These are phyloP conservation scores for Apiotrichum gracile DNA, from an alignment of 1,284 basidiomycete species.

Conservation along the genomic window DNA sequence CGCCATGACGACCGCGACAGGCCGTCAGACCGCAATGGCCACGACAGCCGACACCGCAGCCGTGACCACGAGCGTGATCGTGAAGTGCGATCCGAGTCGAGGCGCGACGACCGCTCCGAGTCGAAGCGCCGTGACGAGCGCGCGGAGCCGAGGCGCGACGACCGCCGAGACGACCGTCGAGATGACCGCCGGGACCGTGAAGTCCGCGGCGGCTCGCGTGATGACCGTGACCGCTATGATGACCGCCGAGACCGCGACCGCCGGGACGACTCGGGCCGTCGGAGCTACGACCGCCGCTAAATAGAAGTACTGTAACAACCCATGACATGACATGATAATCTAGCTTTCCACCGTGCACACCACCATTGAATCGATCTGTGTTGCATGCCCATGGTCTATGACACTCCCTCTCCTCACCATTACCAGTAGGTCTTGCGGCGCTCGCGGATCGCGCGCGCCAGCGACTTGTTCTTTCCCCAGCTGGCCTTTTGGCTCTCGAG, in stretches of 20 bases:
- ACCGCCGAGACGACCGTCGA: conserved; percentile 1
- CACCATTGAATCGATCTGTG: not conserved
- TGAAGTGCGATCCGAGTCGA: not conserved
- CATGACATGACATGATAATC: not conserved
- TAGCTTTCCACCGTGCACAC: too few relatives aligned
- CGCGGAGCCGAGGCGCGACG: not conserved
- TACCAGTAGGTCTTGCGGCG: conserved; percentile 43
- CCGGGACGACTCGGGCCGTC: not conserved
- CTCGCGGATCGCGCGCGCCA: conserved; percentile 31
- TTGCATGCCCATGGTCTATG: too few relatives aligned
- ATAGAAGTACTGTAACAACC: not conserved
- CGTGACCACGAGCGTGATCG: too few relatives aligned
- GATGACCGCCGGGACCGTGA: not conserved
- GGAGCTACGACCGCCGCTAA: not conserved
- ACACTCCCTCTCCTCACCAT: not conserved
- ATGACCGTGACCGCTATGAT: not conserved
- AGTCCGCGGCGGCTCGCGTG: not conserved
- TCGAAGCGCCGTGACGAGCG: not conserved
- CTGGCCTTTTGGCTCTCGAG: conserved; percentile 21
- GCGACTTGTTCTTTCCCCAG: conserved; percentile 37
- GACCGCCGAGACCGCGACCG: not conserved
- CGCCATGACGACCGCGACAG: not conserved
- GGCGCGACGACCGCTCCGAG: not conserved
- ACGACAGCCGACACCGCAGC: not conserved
- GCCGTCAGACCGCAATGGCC: not conserved